Conservation (phyloP, 2,329 filamentous ascomycete species). For the Fusarium sulawesiense region DNA sequence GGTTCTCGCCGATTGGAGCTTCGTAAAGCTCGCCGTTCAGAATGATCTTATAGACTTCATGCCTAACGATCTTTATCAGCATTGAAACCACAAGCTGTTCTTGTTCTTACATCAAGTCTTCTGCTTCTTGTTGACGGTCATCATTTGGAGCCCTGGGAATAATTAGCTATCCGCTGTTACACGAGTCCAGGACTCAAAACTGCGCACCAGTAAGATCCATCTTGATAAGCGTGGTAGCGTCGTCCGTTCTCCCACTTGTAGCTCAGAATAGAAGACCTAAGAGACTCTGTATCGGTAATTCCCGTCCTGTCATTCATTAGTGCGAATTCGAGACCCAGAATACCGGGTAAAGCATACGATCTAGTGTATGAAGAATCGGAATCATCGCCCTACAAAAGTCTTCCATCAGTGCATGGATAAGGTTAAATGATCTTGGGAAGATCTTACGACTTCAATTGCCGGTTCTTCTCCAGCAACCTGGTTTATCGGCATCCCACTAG, state of each 20-base stretch:
- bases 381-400: conserved; percentile 20
- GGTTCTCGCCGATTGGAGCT: conserved; percentile 48
- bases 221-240: conserved; percentile 60
- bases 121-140: conserved; percentile 45
- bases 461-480: neutral
- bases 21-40: conserved; percentile 49
- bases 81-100: accelerated
- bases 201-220: conserved; percentile 54
- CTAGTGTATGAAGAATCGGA: conserved; percentile 32
- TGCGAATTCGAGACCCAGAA: accelerated
- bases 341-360: conserved; percentile 3
- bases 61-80: conserved; percentile 10
- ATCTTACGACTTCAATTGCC: conserved; percentile 29
- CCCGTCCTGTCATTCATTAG: neutral
- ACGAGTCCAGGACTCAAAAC: accelerated
- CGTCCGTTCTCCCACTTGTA: conserved; percentile 59
- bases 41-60: conserved; percentile 46
- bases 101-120: conserved; percentile 40
- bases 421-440: accelerated
- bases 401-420: neutral
- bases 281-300: conserved; percentile 36
- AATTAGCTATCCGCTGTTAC: neutral
- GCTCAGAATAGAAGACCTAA: conserved; percentile 34
- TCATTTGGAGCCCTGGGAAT: conserved; percentile 44
- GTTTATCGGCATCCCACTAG: neutral